These are phyloP conservation scores for Cladophialophora yegresii DNA, from an alignment of 2,329 filamentous ascomycete species.

Conservation along the genomic window DNA sequence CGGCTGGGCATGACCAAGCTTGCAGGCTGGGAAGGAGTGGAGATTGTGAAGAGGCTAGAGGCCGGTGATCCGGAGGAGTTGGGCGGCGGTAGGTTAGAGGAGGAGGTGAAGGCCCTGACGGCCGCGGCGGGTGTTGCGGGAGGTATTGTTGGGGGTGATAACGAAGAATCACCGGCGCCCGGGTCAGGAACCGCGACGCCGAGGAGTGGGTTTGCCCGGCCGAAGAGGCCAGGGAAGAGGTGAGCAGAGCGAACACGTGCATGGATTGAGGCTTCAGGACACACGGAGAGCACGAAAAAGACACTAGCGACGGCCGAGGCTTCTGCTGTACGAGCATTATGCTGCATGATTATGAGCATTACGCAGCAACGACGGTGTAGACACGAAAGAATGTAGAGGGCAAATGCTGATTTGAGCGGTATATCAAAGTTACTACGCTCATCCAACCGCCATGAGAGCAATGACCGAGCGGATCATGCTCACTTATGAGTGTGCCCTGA, in stretches of 20 bases:
- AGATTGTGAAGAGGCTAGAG: constrained; percentile 63
- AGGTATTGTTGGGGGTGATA: constrained; percentile 11
- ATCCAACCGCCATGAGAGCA: neutral
- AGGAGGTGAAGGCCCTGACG: constrained; percentile 49
- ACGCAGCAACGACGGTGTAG: neutral
- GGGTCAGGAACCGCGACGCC: constrained; percentile 51
- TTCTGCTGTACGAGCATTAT: neutral
- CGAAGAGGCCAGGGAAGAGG: constrained; percentile 61
- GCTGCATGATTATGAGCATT: neutral
- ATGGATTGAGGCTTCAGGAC: neutral
- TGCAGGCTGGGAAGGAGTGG: constrained; percentile 59
- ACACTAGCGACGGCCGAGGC: neutral
- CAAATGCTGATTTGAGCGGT: neutral
- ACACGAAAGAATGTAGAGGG: neutral
- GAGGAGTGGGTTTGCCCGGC: constrained; percentile 61
- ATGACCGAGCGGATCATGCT: neutral
- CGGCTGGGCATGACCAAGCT: constrained; percentile 56
- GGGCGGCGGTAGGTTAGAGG: constrained; percentile 53
- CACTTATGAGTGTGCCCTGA: neutral
- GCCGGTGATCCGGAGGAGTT: constrained; percentile 62
- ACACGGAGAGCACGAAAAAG: neutral
- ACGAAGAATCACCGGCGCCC: constrained; percentile 27
- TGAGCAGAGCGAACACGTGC: constrained; percentile 12
- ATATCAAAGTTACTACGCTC: neutral
- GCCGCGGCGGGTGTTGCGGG: constrained; percentile 16